Conservation (phyloP, 2,329 filamentous ascomycete species). For the Talaromyces sp. region DNA sequence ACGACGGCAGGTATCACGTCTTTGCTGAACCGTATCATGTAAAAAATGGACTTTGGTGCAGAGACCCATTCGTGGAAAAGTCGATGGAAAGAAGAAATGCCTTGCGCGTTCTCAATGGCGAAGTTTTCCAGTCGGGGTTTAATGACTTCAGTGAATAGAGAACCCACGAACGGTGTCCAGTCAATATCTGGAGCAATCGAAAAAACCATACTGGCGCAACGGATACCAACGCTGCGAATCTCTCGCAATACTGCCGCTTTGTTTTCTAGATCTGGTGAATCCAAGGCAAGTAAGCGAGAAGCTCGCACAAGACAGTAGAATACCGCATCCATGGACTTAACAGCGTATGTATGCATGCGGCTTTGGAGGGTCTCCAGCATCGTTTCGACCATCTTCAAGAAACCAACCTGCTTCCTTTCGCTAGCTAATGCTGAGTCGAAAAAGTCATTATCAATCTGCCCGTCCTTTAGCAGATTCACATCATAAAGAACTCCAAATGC, state of each 20-base stretch:
- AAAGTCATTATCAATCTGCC: slow-evolving; percentile 48
- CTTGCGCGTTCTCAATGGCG: slow-evolving; percentile 80
- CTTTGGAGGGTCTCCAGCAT: slow-evolving; percentile 80
- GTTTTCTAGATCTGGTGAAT: slow-evolving; percentile 30
- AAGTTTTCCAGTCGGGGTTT: slow-evolving; percentile 73
- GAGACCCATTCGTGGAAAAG: slow-evolving; percentile 79
- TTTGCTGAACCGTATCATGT: slow-evolving; percentile 62
- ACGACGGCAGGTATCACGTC: slow-evolving; percentile 65
- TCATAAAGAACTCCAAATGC: slow-evolving; percentile 67
- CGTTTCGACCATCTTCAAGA: slow-evolving; percentile 85
- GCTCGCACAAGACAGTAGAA: slow-evolving; percentile 76
- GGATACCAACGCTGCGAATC: slow-evolving; percentile 61
- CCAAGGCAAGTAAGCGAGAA: slow-evolving; percentile 50
- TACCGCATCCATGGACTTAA: slow-evolving; percentile 68
- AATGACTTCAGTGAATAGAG: slow-evolving; percentile 71
- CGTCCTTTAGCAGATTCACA: slow-evolving; percentile 55
- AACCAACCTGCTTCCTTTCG: slow-evolving; percentile 78
- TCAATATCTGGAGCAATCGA: slow-evolving; percentile 65
- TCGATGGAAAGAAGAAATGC: slow-evolving; percentile 75
- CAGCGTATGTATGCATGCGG: slow-evolving; percentile 64
- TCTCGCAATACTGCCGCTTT: slow-evolving; percentile 41
- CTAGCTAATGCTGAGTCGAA: slow-evolving; percentile 60
- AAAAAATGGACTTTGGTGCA: slow-evolving; percentile 61
- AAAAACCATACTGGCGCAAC: slow-evolving; percentile 77
- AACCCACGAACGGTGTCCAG: slow-evolving; percentile 67